A percentile compares a stretch with the other conserved stretches of the same genome.
phyloP scores from a whole-genome alignment of 2,329 filamentous ascomycete species.

The Didymella keratinophila region DNA sequence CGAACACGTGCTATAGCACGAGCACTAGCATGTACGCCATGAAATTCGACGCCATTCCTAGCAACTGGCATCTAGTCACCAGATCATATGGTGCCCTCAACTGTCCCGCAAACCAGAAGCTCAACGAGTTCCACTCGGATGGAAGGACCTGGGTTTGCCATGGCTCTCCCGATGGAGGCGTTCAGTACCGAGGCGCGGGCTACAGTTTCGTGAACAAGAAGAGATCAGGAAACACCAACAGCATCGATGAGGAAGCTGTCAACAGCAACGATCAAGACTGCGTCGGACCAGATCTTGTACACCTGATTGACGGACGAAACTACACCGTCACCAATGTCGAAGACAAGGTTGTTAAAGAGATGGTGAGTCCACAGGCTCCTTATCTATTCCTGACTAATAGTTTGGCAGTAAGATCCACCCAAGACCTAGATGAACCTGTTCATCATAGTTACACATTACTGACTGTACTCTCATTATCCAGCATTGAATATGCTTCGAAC shows the following conservation, averaged over 20 bases:
- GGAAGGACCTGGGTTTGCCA: not conserved
- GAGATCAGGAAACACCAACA: not conserved
- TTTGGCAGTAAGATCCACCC: not conserved
- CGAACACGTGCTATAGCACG: not conserved
- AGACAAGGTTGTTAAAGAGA: not conserved
- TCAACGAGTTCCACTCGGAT: not conserved
- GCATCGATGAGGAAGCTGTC: too few species aligned
- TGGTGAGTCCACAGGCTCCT: not conserved
- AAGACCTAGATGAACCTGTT: not conserved
- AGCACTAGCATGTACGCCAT: not conserved
- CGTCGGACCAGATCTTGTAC: not conserved
- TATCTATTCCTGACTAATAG: not conserved
- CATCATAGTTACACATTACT: not conserved
- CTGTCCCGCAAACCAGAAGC: not conserved
- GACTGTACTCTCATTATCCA: not conserved
- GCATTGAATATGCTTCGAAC: not conserved
- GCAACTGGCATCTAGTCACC: not conserved
- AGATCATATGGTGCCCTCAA: not conserved
- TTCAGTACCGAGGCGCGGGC: not conserved
- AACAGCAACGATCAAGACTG: not conserved
- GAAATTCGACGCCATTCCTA: not conserved
- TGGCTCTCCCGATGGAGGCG: not conserved
- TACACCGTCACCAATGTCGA: not conserved
- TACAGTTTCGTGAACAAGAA: not conserved
- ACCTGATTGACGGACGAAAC: not conserved